Conservation (phyloP, 176 grass and related monocot species). For the Aegilops tauschii region DNA sequence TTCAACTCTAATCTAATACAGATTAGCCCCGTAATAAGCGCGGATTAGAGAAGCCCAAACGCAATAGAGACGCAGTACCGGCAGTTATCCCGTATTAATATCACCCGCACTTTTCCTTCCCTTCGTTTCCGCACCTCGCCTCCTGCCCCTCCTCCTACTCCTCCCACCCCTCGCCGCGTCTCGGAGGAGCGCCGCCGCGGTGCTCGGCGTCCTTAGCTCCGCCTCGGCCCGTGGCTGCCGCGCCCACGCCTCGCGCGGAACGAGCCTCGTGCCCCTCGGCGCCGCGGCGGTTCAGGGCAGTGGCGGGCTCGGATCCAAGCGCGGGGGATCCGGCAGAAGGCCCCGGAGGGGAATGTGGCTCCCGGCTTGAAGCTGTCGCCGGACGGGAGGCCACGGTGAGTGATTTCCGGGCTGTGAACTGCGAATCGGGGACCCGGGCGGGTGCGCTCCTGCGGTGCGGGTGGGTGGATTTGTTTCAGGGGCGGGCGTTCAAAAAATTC, state of each 20-base stretch:
- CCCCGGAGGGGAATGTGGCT: slow-evolving; percentile 48
- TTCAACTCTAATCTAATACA: slow-evolving; percentile 16
- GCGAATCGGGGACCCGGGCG: slow-evolving; percentile 13
- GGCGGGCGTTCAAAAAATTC: neutral
- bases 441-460: neutral
- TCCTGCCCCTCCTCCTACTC: neutral
- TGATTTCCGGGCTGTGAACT: slow-evolving; percentile 22
- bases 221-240: neutral
- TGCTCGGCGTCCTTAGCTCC: neutral
- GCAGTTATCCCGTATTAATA: slow-evolving; percentile 48
- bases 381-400: slow-evolving; percentile 38
- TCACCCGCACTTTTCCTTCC: slow-evolving; percentile 48
- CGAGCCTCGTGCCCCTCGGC: neutral
- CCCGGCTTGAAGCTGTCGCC: neutral
- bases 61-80: neutral
- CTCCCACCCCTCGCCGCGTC: slow-evolving; percentile 10
- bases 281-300: slow-evolving; percentile 1
- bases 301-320: slow-evolving; percentile 27
- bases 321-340: neutral
- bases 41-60: slow-evolving; percentile 1
- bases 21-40: neutral
- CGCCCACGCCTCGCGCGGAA: neutral
- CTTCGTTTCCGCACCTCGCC: slow-evolving; percentile 17
- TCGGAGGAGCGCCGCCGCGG: slow-evolving; percentile 28
- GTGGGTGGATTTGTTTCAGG: slow-evolving; percentile 31